Percentiles rank a stretch among this genome's conserved stretches.
These are phyloP conservation scores for Rosa multiflora DNA, from an alignment of 306 rosid species.

Conservation along the genomic window DNA sequence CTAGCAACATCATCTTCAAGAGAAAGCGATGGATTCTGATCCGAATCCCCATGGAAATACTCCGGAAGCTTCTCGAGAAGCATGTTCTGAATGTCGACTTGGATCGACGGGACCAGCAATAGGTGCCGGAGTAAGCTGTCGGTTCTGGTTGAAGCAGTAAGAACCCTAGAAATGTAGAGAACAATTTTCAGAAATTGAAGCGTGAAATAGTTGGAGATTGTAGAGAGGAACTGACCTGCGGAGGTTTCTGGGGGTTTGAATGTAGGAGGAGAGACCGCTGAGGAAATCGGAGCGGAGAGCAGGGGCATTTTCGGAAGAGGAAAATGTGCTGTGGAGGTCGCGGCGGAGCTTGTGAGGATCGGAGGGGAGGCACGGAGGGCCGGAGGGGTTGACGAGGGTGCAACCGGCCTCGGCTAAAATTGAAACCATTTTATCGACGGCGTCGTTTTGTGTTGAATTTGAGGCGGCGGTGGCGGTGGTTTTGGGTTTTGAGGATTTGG, in stretches of 20 bases:
- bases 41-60: constrained; percentile 22
- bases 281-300: constrained; percentile 34
- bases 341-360: constrained; percentile 40
- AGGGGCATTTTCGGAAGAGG: constrained; percentile 27
- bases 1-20: constrained; percentile 40
- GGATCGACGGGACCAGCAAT: constrained; percentile 34
- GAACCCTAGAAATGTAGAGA: constrained; percentile 21
- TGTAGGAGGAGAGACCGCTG: constrained; percentile 34
- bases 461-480: constrained; percentile 8
- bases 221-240: constrained; percentile 27
- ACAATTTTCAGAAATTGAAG: background rate
- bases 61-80: constrained; percentile 48
- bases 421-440: constrained; percentile 27
- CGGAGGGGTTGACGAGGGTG: constrained; percentile 37
- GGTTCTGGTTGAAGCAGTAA: constrained; percentile 24
- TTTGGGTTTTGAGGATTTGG: constrained; percentile 32
- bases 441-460: constrained; percentile 9
- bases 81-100: constrained; percentile 30
- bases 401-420: constrained; percentile 41
- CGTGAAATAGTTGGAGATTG: background rate
- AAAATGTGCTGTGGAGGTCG: constrained; percentile 33
- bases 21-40: constrained; percentile 17
- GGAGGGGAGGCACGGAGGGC: constrained; percentile 42
- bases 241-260: constrained; percentile 19
- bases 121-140: constrained; percentile 37